Conservation (phyloP, 345 rosid genomes). For the Reutealis trisperma region DNA sequence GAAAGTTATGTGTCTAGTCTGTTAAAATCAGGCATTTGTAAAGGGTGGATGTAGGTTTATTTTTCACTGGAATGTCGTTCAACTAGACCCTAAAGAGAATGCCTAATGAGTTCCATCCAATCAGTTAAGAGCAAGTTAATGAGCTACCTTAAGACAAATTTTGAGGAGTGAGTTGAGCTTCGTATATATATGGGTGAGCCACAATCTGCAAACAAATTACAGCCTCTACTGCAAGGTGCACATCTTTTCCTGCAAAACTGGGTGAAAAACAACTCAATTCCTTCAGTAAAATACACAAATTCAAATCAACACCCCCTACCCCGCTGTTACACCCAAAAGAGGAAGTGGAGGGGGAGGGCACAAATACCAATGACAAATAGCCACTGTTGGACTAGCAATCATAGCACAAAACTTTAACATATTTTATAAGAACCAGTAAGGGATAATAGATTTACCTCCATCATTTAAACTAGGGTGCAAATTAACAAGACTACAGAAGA, state of each 20-base stretch:
- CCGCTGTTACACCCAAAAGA: too few species aligned
- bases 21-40: background rate
- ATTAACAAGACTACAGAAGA: slow-evolving; percentile 10
- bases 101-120: background rate
- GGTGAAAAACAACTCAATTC: background rate
- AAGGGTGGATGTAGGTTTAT: background rate
- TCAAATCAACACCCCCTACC: too few species aligned
- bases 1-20: background rate
- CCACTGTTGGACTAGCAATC: background rate
- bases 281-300: background rate
- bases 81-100: background rate
- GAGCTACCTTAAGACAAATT: background rate
- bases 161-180: background rate
- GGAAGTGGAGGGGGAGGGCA: too few species aligned
- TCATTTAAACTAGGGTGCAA: background rate
- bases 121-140: background rate
- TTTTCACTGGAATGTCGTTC: background rate
- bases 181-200: background rate
- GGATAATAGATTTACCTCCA: slow-evolving; percentile 15
- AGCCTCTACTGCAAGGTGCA: background rate
- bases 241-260: background rate
- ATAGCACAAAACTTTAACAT: background rate
- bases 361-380: background rate
- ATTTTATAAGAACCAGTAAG: background rate
- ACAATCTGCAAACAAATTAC: background rate